Base-by-base conservation (phyloP, 345 rosid species). In the Balakata baccata region DNA sequence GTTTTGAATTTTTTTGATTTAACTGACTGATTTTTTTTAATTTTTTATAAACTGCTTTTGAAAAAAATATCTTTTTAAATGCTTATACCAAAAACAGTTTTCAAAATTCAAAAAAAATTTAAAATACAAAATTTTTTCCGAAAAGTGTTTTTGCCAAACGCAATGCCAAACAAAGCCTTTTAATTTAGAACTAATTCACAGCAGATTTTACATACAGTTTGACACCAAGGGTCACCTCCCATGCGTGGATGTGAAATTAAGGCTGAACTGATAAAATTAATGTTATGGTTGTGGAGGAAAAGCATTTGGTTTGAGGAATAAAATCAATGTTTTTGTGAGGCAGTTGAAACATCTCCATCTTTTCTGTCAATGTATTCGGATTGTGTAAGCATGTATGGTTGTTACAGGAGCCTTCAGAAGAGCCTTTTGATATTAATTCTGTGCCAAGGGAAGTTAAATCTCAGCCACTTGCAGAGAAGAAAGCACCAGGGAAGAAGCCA, bases 401-500 rank as follows among this genome's bases (percentile, higher is more conserved):
- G 25, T 37, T 79, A 66, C 80, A 95, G 99, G 96, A 86, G 66
- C 94, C 97, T 14, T 89, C 98, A 10, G 97, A 91, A 71, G 88
- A 85, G 74, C 84, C 90, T 60, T 95, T 95, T 79, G 94, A 95
- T 80, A 82, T 95, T 75, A 77, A 83, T 75, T 89, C 90, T 66
- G 99, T 95, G 75, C 89, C 98, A 38, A 92, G 68, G 86, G 98
- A 95, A 80, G 88, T 92, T 59, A 95, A 89, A 81, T 80, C 89
- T 57, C 97, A 85, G 86, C 90, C 97, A 61, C 97, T 88, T 70
- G 87, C 92, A 3, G 99, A 92, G 84, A 92, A 92, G 89, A 95
- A 91, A 82, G 94, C 94, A 60, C 88, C 94, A 6, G 94, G 98
- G 64, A 92, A 91, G 80, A 95, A 88, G 88, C 89, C 94, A 53